Evolutionary conservation across 2,329 filamentous ascomycete species (phyloP), one percentile per base, ranked within the genome.

Genomic region (Endothia cerciana): DNA sequence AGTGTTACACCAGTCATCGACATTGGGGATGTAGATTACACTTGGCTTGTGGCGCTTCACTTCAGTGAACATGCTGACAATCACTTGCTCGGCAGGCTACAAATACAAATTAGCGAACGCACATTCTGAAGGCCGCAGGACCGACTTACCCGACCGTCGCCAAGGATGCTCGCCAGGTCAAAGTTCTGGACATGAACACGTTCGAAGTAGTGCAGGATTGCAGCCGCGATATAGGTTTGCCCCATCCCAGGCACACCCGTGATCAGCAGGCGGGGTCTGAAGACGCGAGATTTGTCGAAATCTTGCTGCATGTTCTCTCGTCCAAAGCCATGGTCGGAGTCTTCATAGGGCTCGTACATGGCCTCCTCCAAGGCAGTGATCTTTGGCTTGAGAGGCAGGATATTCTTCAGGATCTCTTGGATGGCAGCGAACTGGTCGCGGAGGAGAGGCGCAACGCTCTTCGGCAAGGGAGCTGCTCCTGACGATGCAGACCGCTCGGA

Each of bases 131-230:
- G 40, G 2, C 4, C 19, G 36, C 2, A 11, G 41, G 15, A 4
- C n/a, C 36, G 13, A 68, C 85, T 79, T 81, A 89, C 89, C 71
- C 92, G 87, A 69, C 91, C 89, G 74, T 99, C 95, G 65, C 91
- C 92, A 66, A 97, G 83, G 65, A 99, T 83, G 19, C 91, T 95
- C 0, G 94, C 89, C 65, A 99, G 84, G 76, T 97, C 96, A 76
- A 99, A 97, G 63, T 91, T 93, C 75, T 98, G 94, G 2, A 99
- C 92, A 78, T 98, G 93, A 2, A 98, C 85, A 33, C 94, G 93
- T 78, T 99, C 95, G 63, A 99, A 90, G 74, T 97, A 89, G 76
- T 97, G 93, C 69, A 98, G 81, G 61, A 98, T 81, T 5, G 94
- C 95, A 58, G 90, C 89, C 38, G 92, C 89, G 47, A 99, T 82